Evolutionary conservation across 2,329 filamentous ascomycete species (phyloP).

Genomic region (Diaporthe capsici): DNA sequence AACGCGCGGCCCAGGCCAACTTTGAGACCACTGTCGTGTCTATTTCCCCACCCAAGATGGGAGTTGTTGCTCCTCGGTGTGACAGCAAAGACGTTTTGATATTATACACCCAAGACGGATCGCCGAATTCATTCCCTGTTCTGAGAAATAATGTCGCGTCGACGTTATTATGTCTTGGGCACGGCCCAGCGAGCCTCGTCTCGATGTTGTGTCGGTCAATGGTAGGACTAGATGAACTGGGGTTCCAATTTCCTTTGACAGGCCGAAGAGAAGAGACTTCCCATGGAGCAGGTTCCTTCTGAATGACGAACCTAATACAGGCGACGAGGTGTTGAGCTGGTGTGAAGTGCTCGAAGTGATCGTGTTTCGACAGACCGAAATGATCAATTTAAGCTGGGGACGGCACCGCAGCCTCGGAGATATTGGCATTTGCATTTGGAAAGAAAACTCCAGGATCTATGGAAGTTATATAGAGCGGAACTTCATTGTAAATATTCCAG

Average conservation of each 20-base stretch:
- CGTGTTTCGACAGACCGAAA: background rate
- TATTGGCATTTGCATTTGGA: background rate
- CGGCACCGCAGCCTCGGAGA: background rate
- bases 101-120: slow-evolving; percentile 1
- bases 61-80: background rate
- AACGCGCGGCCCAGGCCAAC: too few species aligned
- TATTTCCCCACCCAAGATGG: background rate
- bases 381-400: background rate
- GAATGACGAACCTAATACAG: too few species aligned
- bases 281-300: background rate
- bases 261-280: too few species aligned
- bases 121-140: background rate
- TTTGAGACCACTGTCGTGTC: background rate
- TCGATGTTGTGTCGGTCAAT: background rate
- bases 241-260: background rate
- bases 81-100: background rate
- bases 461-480: slow-evolving; percentile 14
- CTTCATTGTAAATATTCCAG: background rate
- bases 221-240: background rate
- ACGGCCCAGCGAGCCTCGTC: background rate
- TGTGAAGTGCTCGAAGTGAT: background rate
- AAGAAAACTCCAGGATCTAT: background rate
- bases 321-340: background rate
- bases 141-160: too few species aligned
- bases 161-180: background rate